These are phyloP conservation scores for Arthromyces matolae DNA, from an alignment of 768 basidiomycete genomes.

Conservation along the genomic window DNA sequence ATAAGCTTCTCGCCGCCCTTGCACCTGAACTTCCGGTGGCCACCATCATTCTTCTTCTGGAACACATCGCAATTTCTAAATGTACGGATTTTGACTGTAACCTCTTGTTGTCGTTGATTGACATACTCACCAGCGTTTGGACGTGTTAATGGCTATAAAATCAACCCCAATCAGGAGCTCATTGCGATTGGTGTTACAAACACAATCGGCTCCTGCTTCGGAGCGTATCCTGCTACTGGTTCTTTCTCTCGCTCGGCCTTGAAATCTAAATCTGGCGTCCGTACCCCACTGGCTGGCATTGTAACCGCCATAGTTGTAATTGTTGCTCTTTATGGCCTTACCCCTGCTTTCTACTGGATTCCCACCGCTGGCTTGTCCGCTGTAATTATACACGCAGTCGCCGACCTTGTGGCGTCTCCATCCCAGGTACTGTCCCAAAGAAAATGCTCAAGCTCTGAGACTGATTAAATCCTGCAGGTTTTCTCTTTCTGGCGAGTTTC, in stretches of 20 bases:
- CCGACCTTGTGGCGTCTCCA: constrained; percentile 83
- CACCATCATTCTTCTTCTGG: constrained; percentile 85
- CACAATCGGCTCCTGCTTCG: constrained; percentile 84
- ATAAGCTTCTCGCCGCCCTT: constrained; percentile 58
- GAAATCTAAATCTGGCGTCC: constrained; percentile 95
- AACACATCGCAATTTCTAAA: constrained; percentile 97
- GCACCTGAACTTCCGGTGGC: constrained; percentile 76
- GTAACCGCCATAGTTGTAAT: constrained; percentile 84
- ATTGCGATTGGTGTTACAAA: constrained; percentile 98
- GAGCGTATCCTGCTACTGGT: constrained; percentile 94
- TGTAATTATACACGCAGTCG: constrained; percentile 91
- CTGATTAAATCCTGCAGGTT: constrained; percentile 37
- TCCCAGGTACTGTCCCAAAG: constrained; percentile 37
- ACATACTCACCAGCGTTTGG: constrained; percentile 68
- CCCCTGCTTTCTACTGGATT: constrained; percentile 90
- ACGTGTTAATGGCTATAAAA: constrained; percentile 91
- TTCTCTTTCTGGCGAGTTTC: constrained; percentile 93
- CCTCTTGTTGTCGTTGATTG: background rate
- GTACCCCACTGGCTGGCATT: constrained; percentile 89
- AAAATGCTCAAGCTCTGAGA: background rate
- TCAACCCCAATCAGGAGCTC: constrained; percentile 90
- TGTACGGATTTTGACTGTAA: too few species aligned
- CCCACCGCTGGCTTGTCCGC: constrained; percentile 82
- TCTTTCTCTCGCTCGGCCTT: constrained; percentile 98
- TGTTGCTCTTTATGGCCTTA: constrained; percentile 91